Conservation (phyloP, 2,329 filamentous ascomycete genomes). For the Xylariaceae sp. region DNA sequence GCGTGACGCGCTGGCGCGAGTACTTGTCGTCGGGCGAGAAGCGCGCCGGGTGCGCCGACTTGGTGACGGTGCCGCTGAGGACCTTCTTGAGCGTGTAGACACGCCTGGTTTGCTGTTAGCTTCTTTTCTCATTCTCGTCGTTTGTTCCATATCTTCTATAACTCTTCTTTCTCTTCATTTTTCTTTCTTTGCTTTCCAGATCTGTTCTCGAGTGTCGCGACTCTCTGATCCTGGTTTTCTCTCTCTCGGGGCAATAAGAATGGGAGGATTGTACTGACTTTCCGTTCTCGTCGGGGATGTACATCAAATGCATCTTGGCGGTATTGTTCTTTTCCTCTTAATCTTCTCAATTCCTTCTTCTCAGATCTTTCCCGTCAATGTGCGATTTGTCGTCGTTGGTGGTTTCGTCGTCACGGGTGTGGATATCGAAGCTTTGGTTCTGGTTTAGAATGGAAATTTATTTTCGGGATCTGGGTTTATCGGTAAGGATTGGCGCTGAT, state of each 20-base stretch:
- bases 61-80: conserved; percentile 76
- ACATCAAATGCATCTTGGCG: conserved; percentile 60
- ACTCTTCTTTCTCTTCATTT: too few species aligned
- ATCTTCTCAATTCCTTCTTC: too few species aligned
- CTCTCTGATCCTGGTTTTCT: too few species aligned
- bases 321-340: background rate
- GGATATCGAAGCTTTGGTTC: too few species aligned
- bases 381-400: too few species aligned
- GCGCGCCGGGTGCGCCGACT: conserved; percentile 89
- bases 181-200: background rate
- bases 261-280: conserved; percentile 39
- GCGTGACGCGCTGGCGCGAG: conserved; percentile 88
- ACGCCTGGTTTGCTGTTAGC: conserved; percentile 41
- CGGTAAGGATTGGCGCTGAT: too few species aligned
- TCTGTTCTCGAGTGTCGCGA: too few species aligned
- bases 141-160: background rate
- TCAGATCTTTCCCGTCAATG: too few species aligned
- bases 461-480: too few species aligned
- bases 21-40: conserved; percentile 99
- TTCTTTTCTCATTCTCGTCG: background rate
- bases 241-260: too few species aligned
- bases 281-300: conserved; percentile 73
- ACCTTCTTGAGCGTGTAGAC: conserved; percentile 95
- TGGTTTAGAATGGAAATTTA: too few species aligned
- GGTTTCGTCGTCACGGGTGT: background rate